phyloP scores from a whole-genome alignment of 805 yeast genomes.

The Wickerhamomyces kurtzmanii region DNA sequence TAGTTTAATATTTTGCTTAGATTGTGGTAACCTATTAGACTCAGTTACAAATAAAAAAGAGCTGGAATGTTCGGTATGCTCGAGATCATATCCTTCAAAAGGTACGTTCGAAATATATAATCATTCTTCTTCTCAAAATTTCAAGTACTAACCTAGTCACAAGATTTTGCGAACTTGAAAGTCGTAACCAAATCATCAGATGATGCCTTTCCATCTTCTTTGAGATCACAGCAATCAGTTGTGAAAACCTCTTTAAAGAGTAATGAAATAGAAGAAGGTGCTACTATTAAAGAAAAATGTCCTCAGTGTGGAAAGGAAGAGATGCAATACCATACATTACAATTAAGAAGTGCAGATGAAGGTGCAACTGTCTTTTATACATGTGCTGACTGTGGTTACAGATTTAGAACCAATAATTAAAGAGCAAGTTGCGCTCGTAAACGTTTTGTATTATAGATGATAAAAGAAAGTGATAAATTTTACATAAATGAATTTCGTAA shows the following conservation, averaged over 20 bases:
- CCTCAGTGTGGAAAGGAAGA: conserved; percentile 98
- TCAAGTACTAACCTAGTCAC: conserved; percentile 1
- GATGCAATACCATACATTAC: conserved; percentile 96
- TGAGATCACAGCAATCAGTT: conserved; percentile 74
- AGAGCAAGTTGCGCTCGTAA: background rate
- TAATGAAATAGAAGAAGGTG: conserved; percentile 86
- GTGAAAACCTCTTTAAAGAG: conserved; percentile 78
- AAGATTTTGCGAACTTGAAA: conserved; percentile 63
- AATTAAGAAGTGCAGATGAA: conserved; percentile 96
- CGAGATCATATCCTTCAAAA: conserved; percentile 27
- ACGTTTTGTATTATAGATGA: too few species aligned
- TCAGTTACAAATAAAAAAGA: conserved; percentile 39
- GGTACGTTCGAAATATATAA: too few species aligned
- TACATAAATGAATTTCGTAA: too few species aligned
- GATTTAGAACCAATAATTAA: conserved; percentile 88
- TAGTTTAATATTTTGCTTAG: conserved; percentile 84
- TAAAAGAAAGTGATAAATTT: too few species aligned
- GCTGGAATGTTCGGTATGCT: conserved; percentile 50
- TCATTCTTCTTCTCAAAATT: background rate
- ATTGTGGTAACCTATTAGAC: conserved; percentile 87
- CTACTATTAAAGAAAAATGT: conserved; percentile 93
- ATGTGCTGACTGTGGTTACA: conserved; percentile 86
- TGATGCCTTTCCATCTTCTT: conserved; percentile 86
- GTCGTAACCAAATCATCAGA: conserved; percentile 85
- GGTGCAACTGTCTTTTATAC: conserved; percentile 99